Conservation (phyloP, 768 basidiomycete species). For the Boletus huronensis region DNA sequence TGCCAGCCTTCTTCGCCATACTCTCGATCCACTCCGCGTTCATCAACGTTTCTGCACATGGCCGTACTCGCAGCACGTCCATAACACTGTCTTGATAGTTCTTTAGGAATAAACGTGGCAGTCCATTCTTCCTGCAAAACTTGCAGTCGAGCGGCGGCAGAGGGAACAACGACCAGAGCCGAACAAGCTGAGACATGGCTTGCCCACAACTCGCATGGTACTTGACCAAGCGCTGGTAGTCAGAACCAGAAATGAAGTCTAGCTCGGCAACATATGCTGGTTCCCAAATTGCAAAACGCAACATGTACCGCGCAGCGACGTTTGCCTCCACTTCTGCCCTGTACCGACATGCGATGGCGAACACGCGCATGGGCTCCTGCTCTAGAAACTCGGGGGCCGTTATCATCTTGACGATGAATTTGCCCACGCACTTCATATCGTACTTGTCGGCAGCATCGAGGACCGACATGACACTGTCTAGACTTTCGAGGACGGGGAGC, state of each 20-base stretch:
- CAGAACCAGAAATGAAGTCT: slow-evolving; percentile 36
- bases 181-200: slow-evolving; percentile 32
- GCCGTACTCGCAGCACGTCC: slow-evolving; percentile 30
- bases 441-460: slow-evolving; percentile 48
- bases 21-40: slow-evolving; percentile 31
- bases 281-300: slow-evolving; percentile 35
- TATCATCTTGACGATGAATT: slow-evolving; percentile 32
- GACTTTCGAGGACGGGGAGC: slow-evolving; percentile 32
- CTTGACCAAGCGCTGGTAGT: slow-evolving; percentile 36
- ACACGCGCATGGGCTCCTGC: slow-evolving; percentile 35
- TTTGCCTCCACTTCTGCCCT: slow-evolving; percentile 33
- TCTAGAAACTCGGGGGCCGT: slow-evolving; percentile 32
- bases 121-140: slow-evolving; percentile 33
- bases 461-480: slow-evolving; percentile 41
- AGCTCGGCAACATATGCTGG: slow-evolving; percentile 34
- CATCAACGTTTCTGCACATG: slow-evolving; percentile 29
- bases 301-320: slow-evolving; percentile 36
- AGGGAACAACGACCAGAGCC: slow-evolving; percentile 31
- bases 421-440: slow-evolving; percentile 45
- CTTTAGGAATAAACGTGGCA: slow-evolving; percentile 31
- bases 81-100: slow-evolving; percentile 34
- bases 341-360: slow-evolving; percentile 38
- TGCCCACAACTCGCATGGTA: slow-evolving; percentile 34
- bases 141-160: slow-evolving; percentile 33
- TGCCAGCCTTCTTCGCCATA: slow-evolving; percentile 30